Evolutionary conservation across 176 grass and related monocot species (phyloP).

Genomic region (Oryza nivara): DNA sequence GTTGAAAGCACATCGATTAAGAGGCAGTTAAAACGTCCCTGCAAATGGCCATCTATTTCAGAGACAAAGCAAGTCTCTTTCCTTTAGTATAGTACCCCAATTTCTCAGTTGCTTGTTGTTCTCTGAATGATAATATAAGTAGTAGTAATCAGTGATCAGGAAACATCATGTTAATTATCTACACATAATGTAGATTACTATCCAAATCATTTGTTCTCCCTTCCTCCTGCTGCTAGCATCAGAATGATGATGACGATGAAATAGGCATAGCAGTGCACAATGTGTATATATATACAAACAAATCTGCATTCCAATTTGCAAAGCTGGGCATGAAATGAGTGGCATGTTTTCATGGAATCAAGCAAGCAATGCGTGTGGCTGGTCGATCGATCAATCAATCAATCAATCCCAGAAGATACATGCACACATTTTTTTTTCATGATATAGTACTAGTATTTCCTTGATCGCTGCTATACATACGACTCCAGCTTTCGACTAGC

Average conservation of each 20-base stretch:
- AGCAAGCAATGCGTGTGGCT: constrained; percentile 1
- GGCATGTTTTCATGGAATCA: constrained; percentile 27
- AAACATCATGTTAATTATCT: background rate
- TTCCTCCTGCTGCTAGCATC: background rate
- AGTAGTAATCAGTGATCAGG: background rate
- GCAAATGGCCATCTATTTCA: background rate
- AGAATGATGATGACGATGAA: background rate
- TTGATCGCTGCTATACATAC: background rate
- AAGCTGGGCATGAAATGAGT: constrained; percentile 16
- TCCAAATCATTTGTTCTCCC: background rate
- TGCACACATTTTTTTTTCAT: constrained; percentile 11
- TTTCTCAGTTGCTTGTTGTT: background rate
- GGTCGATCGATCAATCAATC: constrained; percentile 31
- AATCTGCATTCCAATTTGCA: constrained; percentile 33
- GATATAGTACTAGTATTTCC: constrained; percentile 11
- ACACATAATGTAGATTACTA: background rate
- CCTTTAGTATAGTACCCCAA: background rate
- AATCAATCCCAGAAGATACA: constrained; percentile 33
- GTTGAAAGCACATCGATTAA: constrained; percentile 24
- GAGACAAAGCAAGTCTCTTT: constrained; percentile 14
- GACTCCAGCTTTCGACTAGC: no score
- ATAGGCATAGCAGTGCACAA: background rate
- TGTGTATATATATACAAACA: constrained; percentile 37
- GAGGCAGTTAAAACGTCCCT: constrained; percentile 44
- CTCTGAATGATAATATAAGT: background rate